A percentile compares a stretch with the other conserved stretches of the same genome.
Conservation (phyloP, 352 stramenopile genomes). For the Pythium phragmitis region DNA sequence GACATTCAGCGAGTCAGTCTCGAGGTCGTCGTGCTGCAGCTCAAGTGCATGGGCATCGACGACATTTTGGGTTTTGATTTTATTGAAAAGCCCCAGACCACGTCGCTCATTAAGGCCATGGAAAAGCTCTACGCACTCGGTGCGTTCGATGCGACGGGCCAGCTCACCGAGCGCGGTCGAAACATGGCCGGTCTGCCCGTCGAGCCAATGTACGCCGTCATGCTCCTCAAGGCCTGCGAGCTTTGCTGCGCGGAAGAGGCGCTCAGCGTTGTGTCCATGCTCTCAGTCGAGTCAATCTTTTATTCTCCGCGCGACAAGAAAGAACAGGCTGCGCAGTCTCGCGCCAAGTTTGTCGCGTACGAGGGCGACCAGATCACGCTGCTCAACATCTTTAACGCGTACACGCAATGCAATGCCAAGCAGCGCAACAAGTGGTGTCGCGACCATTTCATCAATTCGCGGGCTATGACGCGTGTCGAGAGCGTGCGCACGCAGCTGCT, state of each 20-base stretch:
- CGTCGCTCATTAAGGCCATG: conserved; percentile 73
- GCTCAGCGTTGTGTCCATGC: conserved; percentile 87
- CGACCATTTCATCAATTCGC: conserved; percentile 86
- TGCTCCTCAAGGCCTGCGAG: conserved; percentile 80
- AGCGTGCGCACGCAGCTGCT: conserved; percentile 73
- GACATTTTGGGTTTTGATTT: conserved; percentile 88
- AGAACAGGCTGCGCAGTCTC: conserved; percentile 73
- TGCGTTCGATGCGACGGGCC: conserved; percentile 59
- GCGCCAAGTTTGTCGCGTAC: conserved; percentile 73
- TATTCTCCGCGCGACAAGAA: conserved; percentile 86
- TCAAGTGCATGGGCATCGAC: conserved; percentile 86
- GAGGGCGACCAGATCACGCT: conserved; percentile 87
- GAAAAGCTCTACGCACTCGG: conserved; percentile 82
- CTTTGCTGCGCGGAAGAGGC: conserved; percentile 81
- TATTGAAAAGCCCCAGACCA: conserved; percentile 82
- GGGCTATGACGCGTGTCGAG: conserved; percentile 83
- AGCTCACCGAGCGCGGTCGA: conserved; percentile 67
- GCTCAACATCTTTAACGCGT: conserved; percentile 81
- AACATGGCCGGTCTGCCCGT: conserved; percentile 88
- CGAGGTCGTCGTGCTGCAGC: conserved; percentile 78
- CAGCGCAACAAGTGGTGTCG: conserved; percentile 86
- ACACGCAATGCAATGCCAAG: conserved; percentile 65
- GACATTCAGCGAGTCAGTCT: conserved; percentile 88
- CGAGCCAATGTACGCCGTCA: conserved; percentile 88
- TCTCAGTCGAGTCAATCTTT: conserved; percentile 90